These are phyloP conservation scores for Vanilla planifolia DNA, from an alignment of 106 monocot species.

Conservation along the genomic window DNA sequence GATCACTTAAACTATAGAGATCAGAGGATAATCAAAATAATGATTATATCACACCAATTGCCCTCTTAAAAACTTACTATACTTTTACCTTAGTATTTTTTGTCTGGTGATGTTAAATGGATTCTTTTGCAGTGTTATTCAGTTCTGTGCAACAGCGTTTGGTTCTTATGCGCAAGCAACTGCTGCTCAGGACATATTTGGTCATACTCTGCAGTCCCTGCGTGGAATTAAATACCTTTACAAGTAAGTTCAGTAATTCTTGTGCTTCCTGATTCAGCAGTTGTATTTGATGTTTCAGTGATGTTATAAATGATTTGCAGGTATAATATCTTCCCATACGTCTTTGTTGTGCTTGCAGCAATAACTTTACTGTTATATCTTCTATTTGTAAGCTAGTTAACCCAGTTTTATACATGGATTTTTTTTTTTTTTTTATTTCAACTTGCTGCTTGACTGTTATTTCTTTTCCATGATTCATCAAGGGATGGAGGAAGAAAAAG, in stretches of 20 bases:
- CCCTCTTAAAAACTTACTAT: no score
- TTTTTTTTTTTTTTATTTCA: background rate
- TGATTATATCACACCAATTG: no score
- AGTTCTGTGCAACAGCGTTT: slow-evolving; percentile 94
- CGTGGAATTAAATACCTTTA: slow-evolving; percentile 98
- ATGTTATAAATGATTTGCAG: slow-evolving; percentile 26
- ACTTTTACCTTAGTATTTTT: no score
- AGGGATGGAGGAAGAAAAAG: slow-evolving; percentile 96
- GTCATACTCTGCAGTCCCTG: slow-evolving; percentile 88
- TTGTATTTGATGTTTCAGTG: background rate
- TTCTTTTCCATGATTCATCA: background rate
- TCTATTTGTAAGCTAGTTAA: slow-evolving; percentile 54
- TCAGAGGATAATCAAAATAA: no score
- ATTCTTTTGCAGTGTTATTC: slow-evolving; percentile 77
- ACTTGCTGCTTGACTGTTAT: background rate
- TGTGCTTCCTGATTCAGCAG: background rate
- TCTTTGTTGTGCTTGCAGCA: slow-evolving; percentile 60
- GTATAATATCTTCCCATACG: slow-evolving; percentile 93
- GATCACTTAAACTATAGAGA: no score
- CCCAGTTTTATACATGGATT: background rate
- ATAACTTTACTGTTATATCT: slow-evolving; percentile 75
- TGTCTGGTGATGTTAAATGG: background rate
- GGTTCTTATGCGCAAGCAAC: slow-evolving; percentile 95
- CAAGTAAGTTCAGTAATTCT: slow-evolving; percentile 50
- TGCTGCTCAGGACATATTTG: slow-evolving; percentile 97